Evolutionary conservation across 176 grass and related monocot genomes (phyloP), one percentile per base, ranked within the genome.

Genomic region (Puya raimondii): DNA sequence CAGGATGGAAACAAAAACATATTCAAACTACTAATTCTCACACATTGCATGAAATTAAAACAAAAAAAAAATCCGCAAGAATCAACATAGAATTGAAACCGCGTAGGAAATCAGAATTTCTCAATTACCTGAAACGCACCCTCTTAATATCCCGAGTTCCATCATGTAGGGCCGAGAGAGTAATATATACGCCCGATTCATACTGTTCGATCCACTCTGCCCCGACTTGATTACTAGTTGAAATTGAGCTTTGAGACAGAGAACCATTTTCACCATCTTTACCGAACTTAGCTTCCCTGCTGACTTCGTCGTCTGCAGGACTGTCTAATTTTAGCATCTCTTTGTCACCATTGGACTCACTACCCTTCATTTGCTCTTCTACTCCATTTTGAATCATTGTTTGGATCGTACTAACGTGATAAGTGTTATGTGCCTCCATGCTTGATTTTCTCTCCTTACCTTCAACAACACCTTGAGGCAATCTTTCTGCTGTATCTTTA

Each of bases 201-300:
- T 91, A 96, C 70, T 91, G 87, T 70, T 96, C 91, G 69, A 96
- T 96, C 91, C 91, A 96, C 67, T 91, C 91, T 12, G 85, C 88
- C 69, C 90, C 84, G 53, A 86, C 79, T 68, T 90, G 81, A 64
- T 73, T 78, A 71, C 79, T 78, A 47, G 79, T 75, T 49, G 81
- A 79, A 58, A 85, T 50, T 12, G 67, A 49, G 17, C 84, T 79
- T 77, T 78, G 87, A 74, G 87, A 83, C 72, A 71, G 77, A 11
- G 81, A 87, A 23, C 79, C 82, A 61, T 85, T 80, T 50, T 96
- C 87, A 6, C 84, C 50, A 65, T 83, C 87, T 71, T 80, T 74
- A 87, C 76, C 72, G 50, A 80, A 70, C 61, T 79, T 85, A 53
- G 64, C 71, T 64, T 87, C 84, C 74, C 50, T 72, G 75, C 26